These are phyloP conservation scores for Biancaea sappan DNA, from an alignment of 306 rosid genomes.

Conservation along the genomic window DNA sequence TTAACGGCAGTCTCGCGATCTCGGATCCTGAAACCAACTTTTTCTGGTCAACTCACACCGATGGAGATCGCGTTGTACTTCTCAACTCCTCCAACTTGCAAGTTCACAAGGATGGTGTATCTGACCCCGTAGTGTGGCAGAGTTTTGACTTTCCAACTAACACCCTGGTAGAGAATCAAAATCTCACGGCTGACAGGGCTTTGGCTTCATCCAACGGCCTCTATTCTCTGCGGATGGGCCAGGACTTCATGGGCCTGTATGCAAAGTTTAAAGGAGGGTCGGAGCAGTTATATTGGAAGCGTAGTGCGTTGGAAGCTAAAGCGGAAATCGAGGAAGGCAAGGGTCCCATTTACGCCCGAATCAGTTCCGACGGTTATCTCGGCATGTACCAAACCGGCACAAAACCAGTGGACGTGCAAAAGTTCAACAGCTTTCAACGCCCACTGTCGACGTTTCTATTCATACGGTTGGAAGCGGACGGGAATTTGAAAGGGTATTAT, in stretches of 20 bases:
- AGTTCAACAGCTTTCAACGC: conserved; percentile 62
- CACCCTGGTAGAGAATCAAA: conserved; percentile 74
- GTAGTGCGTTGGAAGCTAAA: conserved; percentile 54
- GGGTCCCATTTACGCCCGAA: conserved; percentile 68
- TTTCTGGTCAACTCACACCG: conserved; percentile 68
- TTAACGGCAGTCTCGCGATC: conserved; percentile 73
- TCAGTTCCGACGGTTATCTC: conserved; percentile 65
- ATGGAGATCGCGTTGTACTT: conserved; percentile 51
- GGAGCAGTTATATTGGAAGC: conserved; percentile 61
- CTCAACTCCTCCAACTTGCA: conserved; percentile 72
- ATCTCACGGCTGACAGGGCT: conserved; percentile 56
- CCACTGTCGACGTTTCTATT: conserved; percentile 44
- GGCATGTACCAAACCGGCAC: conserved; percentile 77
- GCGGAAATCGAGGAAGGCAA: conserved; percentile 48
- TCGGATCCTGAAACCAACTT: conserved; percentile 44
- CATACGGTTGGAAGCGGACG: conserved; percentile 67
- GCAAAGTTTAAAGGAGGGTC: conserved; percentile 29
- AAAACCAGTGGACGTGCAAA: conserved; percentile 62
- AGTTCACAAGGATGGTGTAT: conserved; percentile 25
- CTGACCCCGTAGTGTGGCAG: conserved; percentile 55
- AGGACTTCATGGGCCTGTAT: conserved; percentile 64
- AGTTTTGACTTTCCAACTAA: conserved; percentile 73
- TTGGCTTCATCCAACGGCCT: conserved; percentile 49
- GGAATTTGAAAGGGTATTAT: conserved; percentile 70
- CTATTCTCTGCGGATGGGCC: conserved; percentile 58